Conservation (phyloP, 2,329 filamentous ascomycete species). For the Neopestalotiopsis clavispora region DNA sequence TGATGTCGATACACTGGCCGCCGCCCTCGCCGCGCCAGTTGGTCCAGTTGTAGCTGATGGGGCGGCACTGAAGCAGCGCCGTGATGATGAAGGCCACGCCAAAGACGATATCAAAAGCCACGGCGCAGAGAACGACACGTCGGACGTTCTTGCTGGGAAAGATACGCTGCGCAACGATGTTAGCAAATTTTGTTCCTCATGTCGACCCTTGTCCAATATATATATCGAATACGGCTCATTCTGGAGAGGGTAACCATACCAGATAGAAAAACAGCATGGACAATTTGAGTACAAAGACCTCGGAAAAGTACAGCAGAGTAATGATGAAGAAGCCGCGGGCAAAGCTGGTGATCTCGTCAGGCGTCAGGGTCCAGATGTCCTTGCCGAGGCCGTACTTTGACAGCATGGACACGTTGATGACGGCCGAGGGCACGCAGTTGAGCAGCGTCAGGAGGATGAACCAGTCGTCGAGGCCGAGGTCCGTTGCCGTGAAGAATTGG, state of each 20-base stretch:
- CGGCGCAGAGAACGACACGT: slow-evolving; percentile 21
- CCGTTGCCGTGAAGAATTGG: slow-evolving; percentile 22
- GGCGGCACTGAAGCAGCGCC: slow-evolving; percentile 38
- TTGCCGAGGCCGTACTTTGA: slow-evolving; percentile 28
- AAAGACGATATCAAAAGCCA: slow-evolving; percentile 30
- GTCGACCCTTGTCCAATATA: neutral
- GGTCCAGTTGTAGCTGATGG: slow-evolving; percentile 42
- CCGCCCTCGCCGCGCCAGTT: slow-evolving; percentile 39
- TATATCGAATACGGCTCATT: neutral
- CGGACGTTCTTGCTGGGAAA: slow-evolving; percentile 33
- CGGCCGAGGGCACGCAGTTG: slow-evolving; percentile 22
- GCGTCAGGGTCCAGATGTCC: slow-evolving; percentile 34
- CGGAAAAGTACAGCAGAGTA: slow-evolving; percentile 26
- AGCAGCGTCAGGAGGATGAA: slow-evolving; percentile 23
- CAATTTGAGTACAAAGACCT: slow-evolving; percentile 39
- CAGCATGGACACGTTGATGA: slow-evolving; percentile 24
- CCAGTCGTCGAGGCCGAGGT: slow-evolving; percentile 24
- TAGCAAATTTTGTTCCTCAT: neutral
- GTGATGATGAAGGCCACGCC: slow-evolving; percentile 29
- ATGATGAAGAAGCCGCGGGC: slow-evolving; percentile 30
- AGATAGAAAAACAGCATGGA: slow-evolving; percentile 44
- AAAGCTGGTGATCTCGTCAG: slow-evolving; percentile 30
- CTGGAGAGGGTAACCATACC: neutral
- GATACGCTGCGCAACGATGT: slow-evolving; percentile 29
- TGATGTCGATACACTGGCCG: slow-evolving; percentile 36